These are phyloP conservation scores for Beauveria medogensis DNA, from an alignment of 2,329 filamentous ascomycete genomes.

Conservation along the genomic window DNA sequence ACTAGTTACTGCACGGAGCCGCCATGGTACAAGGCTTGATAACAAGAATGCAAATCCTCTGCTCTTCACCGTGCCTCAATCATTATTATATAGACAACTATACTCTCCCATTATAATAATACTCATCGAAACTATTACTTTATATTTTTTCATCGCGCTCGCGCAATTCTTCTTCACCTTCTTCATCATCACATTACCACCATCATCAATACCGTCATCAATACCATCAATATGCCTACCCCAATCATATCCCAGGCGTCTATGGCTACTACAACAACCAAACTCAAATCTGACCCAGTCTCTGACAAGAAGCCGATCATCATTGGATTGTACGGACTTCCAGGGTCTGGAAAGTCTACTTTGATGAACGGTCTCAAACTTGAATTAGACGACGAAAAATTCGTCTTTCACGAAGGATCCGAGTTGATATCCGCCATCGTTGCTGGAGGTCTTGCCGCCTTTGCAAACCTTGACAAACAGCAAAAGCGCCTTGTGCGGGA, in stretches of 20 bases:
- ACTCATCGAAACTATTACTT: not conserved
- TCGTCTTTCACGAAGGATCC: slow-evolving; percentile 46
- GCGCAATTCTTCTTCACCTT: not conserved
- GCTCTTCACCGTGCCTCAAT: not conserved
- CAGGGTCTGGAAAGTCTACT: slow-evolving; percentile 45
- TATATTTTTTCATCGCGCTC: not conserved
- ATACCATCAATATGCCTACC: not conserved
- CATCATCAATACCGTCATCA: not conserved
- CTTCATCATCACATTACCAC: not conserved
- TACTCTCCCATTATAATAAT: too few relatives aligned
- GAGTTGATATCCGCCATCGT: slow-evolving; percentile 34
- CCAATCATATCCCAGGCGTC: not conserved
- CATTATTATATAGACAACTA: not conserved
- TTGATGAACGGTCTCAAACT: slow-evolving; percentile 33
- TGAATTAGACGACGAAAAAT: slow-evolving; percentile 25
- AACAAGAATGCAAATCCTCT: not conserved
- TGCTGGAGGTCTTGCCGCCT: slow-evolving; percentile 39
- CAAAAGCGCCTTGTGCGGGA: slow-evolving; percentile 32
- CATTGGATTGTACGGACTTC: slow-evolving; percentile 47
- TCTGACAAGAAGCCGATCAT: slow-evolving; percentile 27
- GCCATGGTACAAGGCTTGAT: not conserved
- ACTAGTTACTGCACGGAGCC: not conserved
- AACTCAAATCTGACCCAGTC: not conserved
- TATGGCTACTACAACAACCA: not conserved
- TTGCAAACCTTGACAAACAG: slow-evolving; percentile 30